Evolutionary conservation across 441 rosid species (phyloP), one percentile per base, ranked within the genome.

Genomic region (Erodium moschatum): DNA sequence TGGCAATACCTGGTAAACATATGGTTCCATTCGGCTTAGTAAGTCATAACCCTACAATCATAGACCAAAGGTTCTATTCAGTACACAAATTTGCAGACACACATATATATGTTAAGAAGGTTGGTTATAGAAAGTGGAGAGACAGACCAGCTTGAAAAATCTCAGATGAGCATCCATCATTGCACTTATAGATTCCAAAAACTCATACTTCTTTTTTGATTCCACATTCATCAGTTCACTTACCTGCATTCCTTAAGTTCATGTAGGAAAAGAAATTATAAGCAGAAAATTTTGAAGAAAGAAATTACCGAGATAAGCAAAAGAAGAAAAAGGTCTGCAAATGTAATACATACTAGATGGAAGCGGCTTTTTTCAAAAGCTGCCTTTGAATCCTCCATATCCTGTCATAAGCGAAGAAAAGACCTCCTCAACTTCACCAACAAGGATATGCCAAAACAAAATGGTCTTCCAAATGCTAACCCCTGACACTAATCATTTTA

Each of bases 91-190:
- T n/a, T 52, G 38, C 38, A 66, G 10, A 63, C 10, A 65, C 48
- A 74, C 29, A 18, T 19, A 67, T 54, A 50, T 5, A 7, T 31
- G 50, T 58, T 6, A 67, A 69, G 69, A 69, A 35, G 66, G 63
- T 64, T 24, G 50, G 48, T 48, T 52, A 56, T 33, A 64, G 16
- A 72, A 50, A 70, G 44, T 67, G 40, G 60, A 76, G 65, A 72
- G 42, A 48, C 81, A 71, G 61, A 89, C 96, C 87, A 85, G 87
- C 81, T 89, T 92, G 75, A 89, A 92, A 74, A 86, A 87, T 88
- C 92, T 85, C 77, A 92, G 85, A 84, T 92, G 95, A 54, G 87
- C 91, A 84, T 89, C 92, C 97, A 87, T 82, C 70, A 89, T 86
- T 72, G 95, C 90, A 83, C 97, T 92, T 69, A 89, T 76, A 67